Base-by-base conservation (phyloP, 805 yeast species). In the Candida incommunis region DNA sequence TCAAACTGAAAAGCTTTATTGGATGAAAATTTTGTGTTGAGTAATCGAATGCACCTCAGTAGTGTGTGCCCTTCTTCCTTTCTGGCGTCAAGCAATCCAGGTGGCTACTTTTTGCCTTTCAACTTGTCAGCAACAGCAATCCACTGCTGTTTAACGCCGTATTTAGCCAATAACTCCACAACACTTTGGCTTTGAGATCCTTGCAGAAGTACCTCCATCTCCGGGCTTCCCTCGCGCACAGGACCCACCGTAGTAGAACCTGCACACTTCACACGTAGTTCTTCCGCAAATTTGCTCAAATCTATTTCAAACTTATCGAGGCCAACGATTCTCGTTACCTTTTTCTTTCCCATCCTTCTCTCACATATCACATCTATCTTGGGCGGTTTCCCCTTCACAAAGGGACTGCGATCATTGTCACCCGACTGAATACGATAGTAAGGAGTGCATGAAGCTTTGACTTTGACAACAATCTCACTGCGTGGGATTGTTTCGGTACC, bases 291-390 rank as follows among this genome's bases (percentile, higher is more conserved):
- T 7, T 69, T 69, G 23, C 74, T 77, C 0, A 85, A 72, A 46
- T 77, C 79, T 27, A 90, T 71, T 44, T 71, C 68, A 59, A 75
- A 90, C 3, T 67, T 65, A 48, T 84, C 94, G 49, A 83, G 70
- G 48, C 84, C 81, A 16, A 72, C 67, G 1, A 88, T 74, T 27
- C 78, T 68, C 0, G 97, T 90, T 16, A 87, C 74, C 3, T 78
- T 67, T 58, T 87, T 90, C 45, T 94, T 70, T 1, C 96, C 95
- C 48, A 82, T 78, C 52, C 83, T 82, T 49, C 76, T 74, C 57
- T 84, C 92, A 7, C 87, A 79, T 7, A 75, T 61, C 13, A 92
- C 72, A 34, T 70, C 63, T 34, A 90, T 71, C 40, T 67, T 71
- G 7, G 95, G 95, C 1, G 79, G 67, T 1, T 65, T 61, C 1